Base-by-base conservation (phyloP, 345 rosid species). In the Aurinia saxatilis region DNA sequence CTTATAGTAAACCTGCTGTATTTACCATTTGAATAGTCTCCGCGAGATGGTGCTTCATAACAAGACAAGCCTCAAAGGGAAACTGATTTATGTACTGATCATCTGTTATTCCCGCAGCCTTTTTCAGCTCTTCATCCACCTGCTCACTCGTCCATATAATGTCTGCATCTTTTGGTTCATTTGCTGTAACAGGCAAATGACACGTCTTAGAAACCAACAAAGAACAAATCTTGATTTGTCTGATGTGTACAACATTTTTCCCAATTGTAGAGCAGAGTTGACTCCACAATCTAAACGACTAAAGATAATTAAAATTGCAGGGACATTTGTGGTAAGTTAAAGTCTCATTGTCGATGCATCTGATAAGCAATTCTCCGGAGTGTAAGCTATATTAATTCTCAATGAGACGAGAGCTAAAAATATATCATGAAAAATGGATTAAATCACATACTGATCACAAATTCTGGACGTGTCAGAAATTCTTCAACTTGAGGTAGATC, bases 1-100 rank as follows among this genome's bases (percentile, higher is more conserved):
- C 21, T 2, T 25, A 7, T 19, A 14, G 25, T 27, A 13, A 47
- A 54, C 66, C 49, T 57, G 15, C 46, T 45, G 6, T 46, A 39
- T 60, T 49, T 47, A 88, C 96, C 95, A 72, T 83, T 71, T 85
- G 92, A 72, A 88, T 67, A 49, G 96, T 92, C 71, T 84, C 93
- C 2, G 96, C 98, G 76, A 92, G 81, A 89, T 88, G 95, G 80
- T 92, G 98, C 77, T 92, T 92, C 98, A 92, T 92, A 67, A 88
- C 98, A 65, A 92, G 72, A 71, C 93, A 92, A 34, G 95, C 91
- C 79, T 92, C 98, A 65, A 82, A 92, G 40, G 98, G 96, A 77
- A 88, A 92, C 66, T 92, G 98, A 57, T 86, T 92, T 27, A 85
- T 38, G 57, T 78, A 83, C 59, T 88, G 96, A 67, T 72, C 74